These are phyloP conservation scores for Lobulomyces angularis DNA, from an alignment of 192 early-diverging fungal genomes.

Conservation along the genomic window DNA sequence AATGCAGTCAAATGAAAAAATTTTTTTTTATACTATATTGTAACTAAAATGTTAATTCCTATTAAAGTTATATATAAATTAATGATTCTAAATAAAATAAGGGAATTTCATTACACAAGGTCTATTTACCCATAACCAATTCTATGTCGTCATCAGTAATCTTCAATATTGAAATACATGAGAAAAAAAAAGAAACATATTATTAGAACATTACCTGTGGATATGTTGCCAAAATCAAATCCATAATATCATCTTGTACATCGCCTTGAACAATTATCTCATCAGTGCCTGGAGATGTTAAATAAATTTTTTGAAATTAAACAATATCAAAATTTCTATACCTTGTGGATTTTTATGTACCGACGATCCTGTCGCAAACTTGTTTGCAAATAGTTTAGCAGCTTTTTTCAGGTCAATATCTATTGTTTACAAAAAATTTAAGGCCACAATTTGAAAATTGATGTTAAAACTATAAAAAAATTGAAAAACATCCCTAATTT, in stretches of 20 bases:
- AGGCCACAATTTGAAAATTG: neutral
- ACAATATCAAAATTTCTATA: too few relatives aligned
- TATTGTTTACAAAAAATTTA: slow-evolving; percentile 9
- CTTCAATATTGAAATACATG: too few relatives aligned
- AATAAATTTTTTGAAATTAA: slow-evolving; percentile 40
- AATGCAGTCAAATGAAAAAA: too few relatives aligned
- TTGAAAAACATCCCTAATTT: neutral
- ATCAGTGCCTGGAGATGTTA: slow-evolving; percentile 81
- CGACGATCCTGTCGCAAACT: slow-evolving; percentile 92
- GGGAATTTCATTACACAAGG: too few relatives aligned
- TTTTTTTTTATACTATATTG: too few relatives aligned
- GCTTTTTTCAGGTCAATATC: slow-evolving; percentile 94
- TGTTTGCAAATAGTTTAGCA: slow-evolving; percentile 87
- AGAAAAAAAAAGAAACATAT: too few relatives aligned
- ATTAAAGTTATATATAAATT: too few relatives aligned
- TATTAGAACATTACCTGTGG: too few relatives aligned
- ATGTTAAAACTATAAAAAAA: slow-evolving; percentile 3
- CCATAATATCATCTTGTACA: slow-evolving; percentile 75
- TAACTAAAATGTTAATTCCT: too few relatives aligned
- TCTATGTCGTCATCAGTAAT: too few relatives aligned
- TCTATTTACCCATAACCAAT: too few relatives aligned
- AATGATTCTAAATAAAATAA: too few relatives aligned
- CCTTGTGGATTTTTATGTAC: slow-evolving; percentile 36
- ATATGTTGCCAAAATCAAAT: slow-evolving; percentile 48
- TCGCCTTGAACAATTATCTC: slow-evolving; percentile 98